Evolutionary conservation across 805 yeast species (phyloP).

Genomic region (Torulaspora franciscae): DNA sequence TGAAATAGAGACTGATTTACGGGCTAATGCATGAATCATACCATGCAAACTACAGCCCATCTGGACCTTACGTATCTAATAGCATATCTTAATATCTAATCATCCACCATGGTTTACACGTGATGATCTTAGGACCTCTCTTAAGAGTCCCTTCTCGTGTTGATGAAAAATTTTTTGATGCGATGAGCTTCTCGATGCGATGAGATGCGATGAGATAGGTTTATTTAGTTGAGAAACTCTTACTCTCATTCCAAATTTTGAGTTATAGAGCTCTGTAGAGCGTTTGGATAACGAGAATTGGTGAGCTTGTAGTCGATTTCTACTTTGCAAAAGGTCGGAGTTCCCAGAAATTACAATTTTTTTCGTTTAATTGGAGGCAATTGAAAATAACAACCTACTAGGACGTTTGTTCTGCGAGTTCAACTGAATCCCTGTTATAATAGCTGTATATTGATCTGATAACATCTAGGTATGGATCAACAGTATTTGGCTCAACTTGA

Average conservation of each 20-base stretch:
- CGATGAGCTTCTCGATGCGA: conserved; percentile 18
- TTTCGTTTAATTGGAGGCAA: not conserved
- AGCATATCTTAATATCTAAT: not conserved
- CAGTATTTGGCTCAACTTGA: conserved; percentile 68
- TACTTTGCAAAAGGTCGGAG: not conserved
- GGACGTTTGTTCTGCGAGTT: conserved; percentile 1
- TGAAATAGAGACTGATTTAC: conserved; percentile 55
- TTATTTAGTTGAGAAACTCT: conserved; percentile 5
- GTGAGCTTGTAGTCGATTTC: not conserved
- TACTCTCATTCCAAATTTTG: not conserved
- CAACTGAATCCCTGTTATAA: not conserved
- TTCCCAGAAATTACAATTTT: not conserved
- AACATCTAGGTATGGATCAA: conserved; percentile 50
- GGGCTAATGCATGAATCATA: conserved; percentile 12
- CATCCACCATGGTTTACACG: conserved; percentile 4
- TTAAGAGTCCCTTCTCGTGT: not conserved
- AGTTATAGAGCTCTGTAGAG: not conserved
- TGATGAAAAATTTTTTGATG: conserved; percentile 12
- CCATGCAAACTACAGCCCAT: not conserved
- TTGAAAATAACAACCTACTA: not conserved
- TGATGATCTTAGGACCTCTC: not conserved
- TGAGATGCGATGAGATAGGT: conserved; percentile 27
- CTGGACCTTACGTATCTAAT: not conserved
- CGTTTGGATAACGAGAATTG: not conserved
- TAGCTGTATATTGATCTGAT: not conserved